Evolutionary conservation across 345 rosid genomes (phyloP), one percentile per base, ranked within the genome.

Genomic region (Hibiscus trionum): DNA sequence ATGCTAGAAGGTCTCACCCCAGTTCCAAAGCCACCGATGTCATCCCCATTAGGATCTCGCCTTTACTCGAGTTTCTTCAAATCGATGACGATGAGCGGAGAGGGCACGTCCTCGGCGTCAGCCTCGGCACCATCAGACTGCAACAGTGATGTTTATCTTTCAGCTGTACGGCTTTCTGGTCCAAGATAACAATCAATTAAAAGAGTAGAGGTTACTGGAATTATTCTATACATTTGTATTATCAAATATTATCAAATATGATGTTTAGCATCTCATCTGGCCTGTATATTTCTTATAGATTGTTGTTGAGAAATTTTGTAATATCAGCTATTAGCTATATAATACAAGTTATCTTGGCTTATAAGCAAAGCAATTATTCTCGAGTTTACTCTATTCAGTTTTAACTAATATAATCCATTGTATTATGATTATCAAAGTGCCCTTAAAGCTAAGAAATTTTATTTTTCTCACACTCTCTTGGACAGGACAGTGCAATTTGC

Each of bases 1-100:
- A 94, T 94, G 98, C 97, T 94, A 12, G 98, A 94, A 85, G 96
- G 98, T 12, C 77, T 94, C 55, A 81, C 71, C 67, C 72, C 70
- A 0, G 97, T 91, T 71, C 74, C 85, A 47, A 77, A 77, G 55
- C 97, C 95, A 1, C 98, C 96, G 3, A 44, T 69, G 14, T 90
- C 86, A 11, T 86, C 95, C 4, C 86, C 91, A 14, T 31, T 91
- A 75, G 95, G 88, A 1, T 77, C 82, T 15, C 89, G 93, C 29
- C 81, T 94, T 52, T 82, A 71, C 58, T 66, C 95, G 0, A 79
- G 78, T 26, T 78, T 84, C 73, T 75, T 78, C 11, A 87, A 75
- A 71, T 78, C 86, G 0, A 70, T 64, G 1, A 72, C 64, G 21
- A 39, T 5, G 33, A 87, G 89, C 14, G 92, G 84, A 57, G 98